Evolutionary conservation across 371 early-diverging fungal genomes (phyloP), one percentile per base, ranked within the genome.

Genomic region (Batrachochytrium dendrobatidis): DNA sequence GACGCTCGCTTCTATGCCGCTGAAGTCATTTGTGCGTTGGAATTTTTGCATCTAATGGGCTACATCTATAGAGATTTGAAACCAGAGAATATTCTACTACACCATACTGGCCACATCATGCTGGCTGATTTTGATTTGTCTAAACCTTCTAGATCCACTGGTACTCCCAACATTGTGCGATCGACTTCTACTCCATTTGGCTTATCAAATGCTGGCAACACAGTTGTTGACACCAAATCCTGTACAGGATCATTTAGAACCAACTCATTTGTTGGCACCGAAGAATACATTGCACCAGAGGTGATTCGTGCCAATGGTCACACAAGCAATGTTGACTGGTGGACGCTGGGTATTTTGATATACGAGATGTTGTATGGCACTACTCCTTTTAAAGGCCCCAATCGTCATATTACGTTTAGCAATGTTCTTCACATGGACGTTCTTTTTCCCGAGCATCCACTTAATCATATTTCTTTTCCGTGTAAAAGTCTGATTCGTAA

Each of bases 21-120:
- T 34, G 99, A 99, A 72, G 94, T 99, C 4, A 83, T 90, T 17
- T 74, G 75, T 43, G 87, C 92, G 1, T 76, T 99, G 25, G 98
- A 97, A 70, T 95, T 94, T 66, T 79, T 99, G 67, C 99, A 99
- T 71, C 76, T 92, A 53, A 89, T 90, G 78, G 98, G 95, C 0
- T 93, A 92, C 62, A 92, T 99, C 32, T 99, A 99, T 71, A 78
- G 99, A 35, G 99, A 99, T 73, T 80, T 99, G 59, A 99, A 99
- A 68, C 99, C 99, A 17, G 99, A 99, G 71, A 99, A 95, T 63
- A 94, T 95, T 54, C 77, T 96, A 49, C 69, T 96, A 51, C 95
- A 94, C 73, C 84, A 86, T 61, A 88, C 87, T 43, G 95, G 97
- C 22, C 97, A 96, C 73, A 94, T 95, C 60, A 94, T 92, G 94